Base-by-base conservation (phyloP, 2,329 filamentous ascomycete genomes). In the Diaporthe sp. region DNA sequence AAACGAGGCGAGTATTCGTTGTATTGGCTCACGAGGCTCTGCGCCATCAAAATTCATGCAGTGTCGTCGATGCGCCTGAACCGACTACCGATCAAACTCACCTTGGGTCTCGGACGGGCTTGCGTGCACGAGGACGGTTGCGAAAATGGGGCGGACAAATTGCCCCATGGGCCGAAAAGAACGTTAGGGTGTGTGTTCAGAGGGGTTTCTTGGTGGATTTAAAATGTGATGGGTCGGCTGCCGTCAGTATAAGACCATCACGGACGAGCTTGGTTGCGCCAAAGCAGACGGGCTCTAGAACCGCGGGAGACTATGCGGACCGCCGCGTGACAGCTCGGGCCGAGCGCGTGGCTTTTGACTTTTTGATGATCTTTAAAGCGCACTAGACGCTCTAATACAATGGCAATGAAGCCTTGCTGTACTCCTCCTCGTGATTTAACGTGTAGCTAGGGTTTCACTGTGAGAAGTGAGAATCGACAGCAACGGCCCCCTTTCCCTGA, bases 221-320 rank as follows among this genome's bases (percentile, higher is more conserved):
- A 63, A 53, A 50, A 25, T 44, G 32, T 42, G 15, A 63, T 63
- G 69, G 56, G 5, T 51, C 35, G 25, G 19, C 19, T 71, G 32
- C 50, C 44, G 69, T 71, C 69, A 71, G 42, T n/a, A 63, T 61
- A 51, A 53, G 32, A 27, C 56, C n/a, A 63, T n/a, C 32, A 63
- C 56, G 30, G 69, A 51, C 56, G 55, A 42, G 69, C 44, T 61
- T 39, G 17, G 44, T n/a, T 25, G 32, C 56, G 44, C 56, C 44
- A 53, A 47, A 37, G 53, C 39, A 25, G 30, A 32, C 44, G 69
- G 32, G 56, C 56, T 53, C 44, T 63, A 51, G 12, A 35, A 35
- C 17, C 6, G 42, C 56, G 69, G 32, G 44, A 63, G 56, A 17
- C 68, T 50, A 53, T 37, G 32, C 44, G n/a, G 19, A 37, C 37